Evolutionary conservation across 2,329 filamentous ascomycete genomes (phyloP), one percentile per base, ranked within the genome.

Genomic region (Penicillium paneum): DNA sequence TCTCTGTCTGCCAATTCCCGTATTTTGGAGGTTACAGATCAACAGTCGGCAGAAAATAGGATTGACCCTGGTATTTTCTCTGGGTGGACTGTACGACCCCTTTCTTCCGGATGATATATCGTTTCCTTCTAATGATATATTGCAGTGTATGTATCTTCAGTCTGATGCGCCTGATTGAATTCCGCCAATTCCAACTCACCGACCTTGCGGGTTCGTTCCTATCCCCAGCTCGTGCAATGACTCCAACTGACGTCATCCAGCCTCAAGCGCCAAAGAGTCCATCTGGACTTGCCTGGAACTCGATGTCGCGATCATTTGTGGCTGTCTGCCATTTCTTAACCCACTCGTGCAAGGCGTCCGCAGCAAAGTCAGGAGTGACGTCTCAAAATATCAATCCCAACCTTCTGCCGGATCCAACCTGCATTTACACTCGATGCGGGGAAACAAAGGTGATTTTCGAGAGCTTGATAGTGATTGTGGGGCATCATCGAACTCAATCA

Each of bases 1-100:
- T 29, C 43, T 64, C 19, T 53, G 58, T 7, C 31, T 64, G 5
- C 62, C 62, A 3, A 49, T 64, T 3, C 52, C 55, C 7, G 56
- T 64, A 8, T 54, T 64, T 3, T 64, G 62, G 62, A 49, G 29
- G 26, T 31, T 64, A 19, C 53, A 63, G 12, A 53, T 55, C 29
- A 45, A 45, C 29, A 7, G 1, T 24, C 42, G 42, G 13, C 42
- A 45, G 17, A 45, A 34, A 34, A 5, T 45, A 24, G 17, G 11
- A 12, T 32, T 45, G 8, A 45, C 1, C 13, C 13, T 45, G 29
- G 42, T 45, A 13, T 45, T 45, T n/a, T 45, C 42, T 8, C 19
- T 45, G 10, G 42, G 42, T 24, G 29, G 29, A 45, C 13, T 45
- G 42, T 45, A 1, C 13, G 1, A 32, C 3, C 5, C 29, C 29